These are phyloP conservation scores for Setaria viridis DNA, from an alignment of 202 grass and related monocot genomes.

Conservation along the genomic window DNA sequence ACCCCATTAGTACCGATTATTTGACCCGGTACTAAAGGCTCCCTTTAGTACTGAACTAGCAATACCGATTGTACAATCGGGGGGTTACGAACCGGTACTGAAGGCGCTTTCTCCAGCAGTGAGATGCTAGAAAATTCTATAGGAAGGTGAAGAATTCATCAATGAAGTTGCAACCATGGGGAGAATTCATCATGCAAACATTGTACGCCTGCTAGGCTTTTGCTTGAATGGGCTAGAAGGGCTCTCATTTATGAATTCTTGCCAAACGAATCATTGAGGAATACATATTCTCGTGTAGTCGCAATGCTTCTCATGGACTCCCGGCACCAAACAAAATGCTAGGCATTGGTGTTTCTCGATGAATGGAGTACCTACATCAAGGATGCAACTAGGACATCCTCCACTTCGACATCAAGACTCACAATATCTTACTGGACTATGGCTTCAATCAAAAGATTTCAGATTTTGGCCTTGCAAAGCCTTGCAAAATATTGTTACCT, in stretches of 20 bases:
- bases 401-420: too few species aligned
- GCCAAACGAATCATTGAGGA: constrained; percentile 72
- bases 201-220: constrained; percentile 41
- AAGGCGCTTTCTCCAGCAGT: too few species aligned
- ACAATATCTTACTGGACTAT: constrained; percentile 49
- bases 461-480: constrained; percentile 69
- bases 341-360: constrained; percentile 50
- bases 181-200: too few species aligned
- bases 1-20: too few species aligned
- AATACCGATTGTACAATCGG: too few species aligned
- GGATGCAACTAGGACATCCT: not conserved
- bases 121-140: too few species aligned
- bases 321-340: constrained; percentile 38
- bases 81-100: too few species aligned
- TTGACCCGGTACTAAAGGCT: too few species aligned
- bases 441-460: constrained; percentile 62
- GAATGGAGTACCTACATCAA: constrained; percentile 11
- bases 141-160: too few species aligned
- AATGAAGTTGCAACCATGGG: too few species aligned
- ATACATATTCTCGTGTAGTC: constrained; percentile 40
- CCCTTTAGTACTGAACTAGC: too few species aligned
- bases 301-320: not conserved
- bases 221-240: constrained; percentile 46
- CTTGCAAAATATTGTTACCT: constrained; percentile 58
- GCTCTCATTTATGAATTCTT: constrained; percentile 74